These are phyloP conservation scores for Aristolochia contorta DNA, from an alignment of 164 flowering plant species.

Conservation along the genomic window DNA sequence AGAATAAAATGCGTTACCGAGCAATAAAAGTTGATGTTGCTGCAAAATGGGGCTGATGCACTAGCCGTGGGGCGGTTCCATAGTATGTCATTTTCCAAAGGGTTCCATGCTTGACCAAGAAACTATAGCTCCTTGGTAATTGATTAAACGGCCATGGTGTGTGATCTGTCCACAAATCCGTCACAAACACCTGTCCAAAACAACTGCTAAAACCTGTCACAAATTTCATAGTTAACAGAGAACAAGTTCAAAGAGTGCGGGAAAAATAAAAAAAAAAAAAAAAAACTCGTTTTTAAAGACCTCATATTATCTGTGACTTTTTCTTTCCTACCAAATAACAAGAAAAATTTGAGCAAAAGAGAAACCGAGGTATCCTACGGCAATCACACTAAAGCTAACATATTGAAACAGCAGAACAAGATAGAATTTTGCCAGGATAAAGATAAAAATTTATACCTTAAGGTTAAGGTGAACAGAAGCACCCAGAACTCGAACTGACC, in stretches of 20 bases:
- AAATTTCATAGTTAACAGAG: background rate
- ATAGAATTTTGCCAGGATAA: background rate
- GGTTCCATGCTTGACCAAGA: constrained; percentile 87
- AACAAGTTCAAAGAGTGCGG: no score
- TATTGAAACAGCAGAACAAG: background rate
- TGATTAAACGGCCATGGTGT: constrained; percentile 99
- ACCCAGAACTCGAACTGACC: constrained; percentile 36
- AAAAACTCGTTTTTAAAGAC: no score
- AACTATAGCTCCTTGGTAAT: constrained; percentile 87
- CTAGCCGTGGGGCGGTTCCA: constrained; percentile 67
- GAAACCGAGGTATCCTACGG: no score
- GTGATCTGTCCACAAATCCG: constrained; percentile 96
- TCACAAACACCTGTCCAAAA: constrained; percentile 76
- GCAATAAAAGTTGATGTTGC: constrained; percentile 93
- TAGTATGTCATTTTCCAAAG: constrained; percentile 93
- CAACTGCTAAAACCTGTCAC: constrained; percentile 11
- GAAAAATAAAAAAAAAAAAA: no score
- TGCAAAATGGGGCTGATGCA: constrained; percentile 91
- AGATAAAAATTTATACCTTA: background rate
- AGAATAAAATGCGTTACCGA: constrained; percentile 36
- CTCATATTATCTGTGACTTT: no score
- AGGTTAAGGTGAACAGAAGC: background rate
- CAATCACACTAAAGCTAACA: background rate
- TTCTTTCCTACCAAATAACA: no score
- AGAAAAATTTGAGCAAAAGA: no score